phyloP scores from a whole-genome alignment of 2,329 filamentous ascomycete genomes.

The Colletotrichum tabaci region DNA sequence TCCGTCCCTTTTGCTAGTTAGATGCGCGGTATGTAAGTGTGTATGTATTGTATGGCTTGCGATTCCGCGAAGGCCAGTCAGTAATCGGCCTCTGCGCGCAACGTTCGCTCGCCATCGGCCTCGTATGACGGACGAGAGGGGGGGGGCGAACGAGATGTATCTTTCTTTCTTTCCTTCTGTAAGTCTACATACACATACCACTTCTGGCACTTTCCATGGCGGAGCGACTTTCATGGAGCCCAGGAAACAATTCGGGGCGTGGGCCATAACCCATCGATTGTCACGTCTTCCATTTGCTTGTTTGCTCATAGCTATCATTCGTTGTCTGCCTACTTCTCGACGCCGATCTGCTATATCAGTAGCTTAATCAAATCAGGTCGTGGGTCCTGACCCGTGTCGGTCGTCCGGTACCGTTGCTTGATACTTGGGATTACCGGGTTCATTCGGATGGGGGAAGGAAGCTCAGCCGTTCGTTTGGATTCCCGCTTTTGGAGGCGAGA shows the following conservation, averaged over 20 bases:
- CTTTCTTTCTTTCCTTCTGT: too few relatives aligned
- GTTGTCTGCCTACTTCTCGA: neutral
- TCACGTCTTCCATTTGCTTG: constrained; percentile 3
- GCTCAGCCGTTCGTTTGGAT: constrained; percentile 30
- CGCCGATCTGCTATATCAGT: neutral
- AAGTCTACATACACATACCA: constrained; percentile 4
- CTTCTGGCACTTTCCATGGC: constrained; percentile 6
- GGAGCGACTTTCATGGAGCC: neutral
- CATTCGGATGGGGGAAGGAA: constrained; percentile 33
- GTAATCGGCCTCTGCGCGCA: neutral
- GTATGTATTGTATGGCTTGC: neutral
- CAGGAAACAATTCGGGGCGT: neutral
- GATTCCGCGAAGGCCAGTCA: neutral
- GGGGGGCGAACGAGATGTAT: too few relatives aligned
- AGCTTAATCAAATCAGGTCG: neutral
- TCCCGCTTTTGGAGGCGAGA: constrained; percentile 12
- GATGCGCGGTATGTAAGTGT: neutral
- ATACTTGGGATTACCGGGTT: constrained; percentile 23
- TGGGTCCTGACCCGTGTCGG: neutral
- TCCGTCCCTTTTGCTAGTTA: neutral
- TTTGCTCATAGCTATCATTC: neutral
- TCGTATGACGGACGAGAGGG: too few relatives aligned
- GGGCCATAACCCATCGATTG: neutral
- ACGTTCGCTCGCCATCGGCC: neutral
- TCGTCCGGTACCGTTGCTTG: constrained; percentile 21